Base-by-base conservation (phyloP, 2,329 filamentous ascomycete species). In the Ophiobolus disseminans region DNA sequence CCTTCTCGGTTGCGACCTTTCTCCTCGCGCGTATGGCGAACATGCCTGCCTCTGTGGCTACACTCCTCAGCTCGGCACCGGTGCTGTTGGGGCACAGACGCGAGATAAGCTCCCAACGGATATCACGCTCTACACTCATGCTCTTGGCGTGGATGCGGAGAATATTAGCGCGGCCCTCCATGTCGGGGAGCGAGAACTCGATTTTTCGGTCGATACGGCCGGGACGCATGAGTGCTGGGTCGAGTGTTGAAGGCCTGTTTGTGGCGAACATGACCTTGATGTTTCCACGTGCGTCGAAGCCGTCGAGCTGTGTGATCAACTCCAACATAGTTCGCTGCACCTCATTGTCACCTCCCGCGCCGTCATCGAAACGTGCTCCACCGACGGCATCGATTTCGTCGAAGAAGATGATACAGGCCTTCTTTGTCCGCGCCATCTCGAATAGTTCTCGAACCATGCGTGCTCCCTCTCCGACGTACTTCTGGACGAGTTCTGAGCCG, bases 231-330 rank as follows among this genome's bases (percentile, higher is more conserved):
- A 97, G 82, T 2, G 93, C 93, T n/a, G 93, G 93, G 71, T 97
- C 93, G 45, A 97, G 82, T 3, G 93, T 97, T 3, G 91, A 96
- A 3, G 93, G 93, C 74, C 93, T 84, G 82, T 97, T 97, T 72
- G 93, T 97, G 49, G 93, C 93, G 70, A 97, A 97, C 93, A 97
- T 97, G 76, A 97, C 93, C 78, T 97, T 97, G 82, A 97, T 97
- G 76, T 97, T 97, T 73, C 93, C 93, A 74, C 93, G 84, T 39
- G 91, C 90, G 70, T 97, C 93, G 79, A 97, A 97, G 56, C 93
- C 93, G 69, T 97, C 93, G 37, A 97, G 82, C 75, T 97, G 93
- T 25, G 93, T 97, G 70, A 97, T 97, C 43, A 97, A 82, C 73
- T 97, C 93, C 81, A 97, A 78, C 93, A 97, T 97, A 58, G 93